Evolutionary conservation across 2,329 filamentous ascomycete species (phyloP).

Genomic region (Rasamsonia emersonii): DNA sequence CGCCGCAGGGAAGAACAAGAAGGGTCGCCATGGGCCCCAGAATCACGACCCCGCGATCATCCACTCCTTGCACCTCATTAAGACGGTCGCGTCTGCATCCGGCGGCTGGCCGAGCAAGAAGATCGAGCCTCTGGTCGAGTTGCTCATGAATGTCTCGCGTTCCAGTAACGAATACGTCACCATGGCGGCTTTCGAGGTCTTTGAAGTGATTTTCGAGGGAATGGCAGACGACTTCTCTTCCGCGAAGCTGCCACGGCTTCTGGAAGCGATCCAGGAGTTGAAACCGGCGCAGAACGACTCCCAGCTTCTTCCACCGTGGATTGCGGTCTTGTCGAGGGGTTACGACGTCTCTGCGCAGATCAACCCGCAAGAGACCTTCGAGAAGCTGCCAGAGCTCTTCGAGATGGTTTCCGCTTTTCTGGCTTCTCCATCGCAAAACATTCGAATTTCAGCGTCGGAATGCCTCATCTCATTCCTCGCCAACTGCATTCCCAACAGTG

Average conservation of each 20-base stretch:
- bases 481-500: slow-evolving; percentile 76
- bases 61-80: slow-evolving; percentile 84
- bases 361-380: slow-evolving; percentile 82
- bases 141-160: slow-evolving; percentile 78
- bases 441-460: slow-evolving; percentile 87
- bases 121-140: slow-evolving; percentile 83
- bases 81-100: slow-evolving; percentile 76
- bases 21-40: slow-evolving; percentile 39
- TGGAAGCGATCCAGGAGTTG: slow-evolving; percentile 86
- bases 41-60: slow-evolving; percentile 79
- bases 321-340: slow-evolving; percentile 86
- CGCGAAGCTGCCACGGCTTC: slow-evolving; percentile 75
- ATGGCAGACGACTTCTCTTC: slow-evolving; percentile 84
- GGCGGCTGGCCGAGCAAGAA: slow-evolving; percentile 95
- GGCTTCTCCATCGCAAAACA: slow-evolving; percentile 80
- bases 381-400: slow-evolving; percentile 80
- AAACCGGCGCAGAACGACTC: slow-evolving; percentile 89
- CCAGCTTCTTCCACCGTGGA: slow-evolving; percentile 90
- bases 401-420: slow-evolving; percentile 71
- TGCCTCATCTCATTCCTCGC: slow-evolving; percentile 88
- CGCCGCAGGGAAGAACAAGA: slow-evolving; percentile 59
- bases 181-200: slow-evolving; percentile 93
- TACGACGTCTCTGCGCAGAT: slow-evolving; percentile 91
- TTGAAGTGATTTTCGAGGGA: slow-evolving; percentile 90
- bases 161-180: slow-evolving; percentile 93